Conservation (phyloP, 2,329 filamentous ascomycete genomes). For the Westerdykella aurantiaca region DNA sequence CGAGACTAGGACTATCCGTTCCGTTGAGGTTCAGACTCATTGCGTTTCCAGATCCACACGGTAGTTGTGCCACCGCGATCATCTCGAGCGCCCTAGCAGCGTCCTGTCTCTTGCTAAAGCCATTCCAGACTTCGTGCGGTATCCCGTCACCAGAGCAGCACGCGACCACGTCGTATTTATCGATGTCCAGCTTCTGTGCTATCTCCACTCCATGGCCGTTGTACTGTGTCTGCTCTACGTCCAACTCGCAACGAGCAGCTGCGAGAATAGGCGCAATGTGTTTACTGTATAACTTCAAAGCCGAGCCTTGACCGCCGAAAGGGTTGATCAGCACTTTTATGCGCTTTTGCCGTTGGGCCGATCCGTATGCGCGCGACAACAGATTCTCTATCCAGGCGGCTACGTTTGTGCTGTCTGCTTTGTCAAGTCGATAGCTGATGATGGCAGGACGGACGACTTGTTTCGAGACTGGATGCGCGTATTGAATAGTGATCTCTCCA, state of each 20-base stretch:
- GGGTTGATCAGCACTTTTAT: slow-evolving; percentile 90
- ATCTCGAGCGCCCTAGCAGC: slow-evolving; percentile 67
- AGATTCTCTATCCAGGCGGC: slow-evolving; percentile 60
- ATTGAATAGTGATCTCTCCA: slow-evolving; percentile 62
- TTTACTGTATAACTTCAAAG: slow-evolving; percentile 64
- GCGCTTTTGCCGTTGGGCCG: slow-evolving; percentile 63
- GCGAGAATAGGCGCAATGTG: slow-evolving; percentile 77
- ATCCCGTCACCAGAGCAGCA: slow-evolving; percentile 90
- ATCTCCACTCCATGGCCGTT: slow-evolving; percentile 75
- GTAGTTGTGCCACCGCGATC: slow-evolving; percentile 78
- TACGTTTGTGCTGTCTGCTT: slow-evolving; percentile 46
- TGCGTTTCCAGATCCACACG: slow-evolving; percentile 90
- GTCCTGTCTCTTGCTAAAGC: slow-evolving; percentile 70
- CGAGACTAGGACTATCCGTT: slow-evolving; percentile 66
- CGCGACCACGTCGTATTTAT: slow-evolving; percentile 76
- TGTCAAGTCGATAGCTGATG: slow-evolving; percentile 56
- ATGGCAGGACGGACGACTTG: slow-evolving; percentile 55
- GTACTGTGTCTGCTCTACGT: slow-evolving; percentile 65
- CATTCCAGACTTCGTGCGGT: slow-evolving; percentile 92
- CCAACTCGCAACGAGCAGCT: slow-evolving; percentile 70
- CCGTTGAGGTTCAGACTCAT: slow-evolving; percentile 88
- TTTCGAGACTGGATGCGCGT: slow-evolving; percentile 56
- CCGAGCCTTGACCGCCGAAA: slow-evolving; percentile 75
- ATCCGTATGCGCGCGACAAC: slow-evolving; percentile 64
- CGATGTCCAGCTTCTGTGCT: slow-evolving; percentile 66